Percentiles rank a stretch among this genome's conserved stretches.
phyloP scores from a whole-genome alignment of 768 basidiomycete genomes.

The Gyrodon lividus region DNA sequence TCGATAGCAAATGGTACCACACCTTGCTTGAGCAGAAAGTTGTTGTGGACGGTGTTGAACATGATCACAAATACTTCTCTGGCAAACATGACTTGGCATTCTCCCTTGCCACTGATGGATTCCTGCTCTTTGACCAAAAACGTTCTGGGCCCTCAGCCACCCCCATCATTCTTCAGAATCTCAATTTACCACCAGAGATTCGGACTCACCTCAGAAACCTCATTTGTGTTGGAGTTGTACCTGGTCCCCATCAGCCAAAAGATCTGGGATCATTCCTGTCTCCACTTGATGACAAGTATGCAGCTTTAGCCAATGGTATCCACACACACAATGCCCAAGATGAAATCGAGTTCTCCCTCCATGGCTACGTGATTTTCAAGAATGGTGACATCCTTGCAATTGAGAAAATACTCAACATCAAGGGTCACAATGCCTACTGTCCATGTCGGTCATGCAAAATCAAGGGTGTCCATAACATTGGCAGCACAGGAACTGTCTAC shows the following conservation, averaged over 20 bases:
- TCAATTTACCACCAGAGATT: slow-evolving; percentile 42
- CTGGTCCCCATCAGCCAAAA: slow-evolving; percentile 43
- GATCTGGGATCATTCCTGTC: slow-evolving; percentile 39
- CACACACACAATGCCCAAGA: slow-evolving; percentile 31
- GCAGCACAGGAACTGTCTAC: not conserved
- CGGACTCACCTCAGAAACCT: slow-evolving; percentile 36
- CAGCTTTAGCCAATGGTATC: slow-evolving; percentile 37
- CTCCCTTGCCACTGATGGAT: slow-evolving; percentile 43
- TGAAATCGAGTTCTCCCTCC: slow-evolving; percentile 18
- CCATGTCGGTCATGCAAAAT: slow-evolving; percentile 36
- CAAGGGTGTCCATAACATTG: not conserved
- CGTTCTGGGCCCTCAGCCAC: slow-evolving; percentile 33
- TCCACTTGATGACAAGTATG: slow-evolving; percentile 37
- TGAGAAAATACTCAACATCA: slow-evolving; percentile 30
- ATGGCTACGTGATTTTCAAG: slow-evolving; percentile 15
- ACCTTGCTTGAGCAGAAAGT: slow-evolving; percentile 23
- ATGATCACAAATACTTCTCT: slow-evolving; percentile 35
- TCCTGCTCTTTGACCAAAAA: slow-evolving; percentile 36
- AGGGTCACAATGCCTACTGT: slow-evolving; percentile 35
- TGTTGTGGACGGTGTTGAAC: slow-evolving; percentile 23
- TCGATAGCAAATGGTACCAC: slow-evolving; percentile 35
- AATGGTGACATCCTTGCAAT: slow-evolving; percentile 37
- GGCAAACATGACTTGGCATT: slow-evolving; percentile 42
- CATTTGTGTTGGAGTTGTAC: slow-evolving; percentile 43
- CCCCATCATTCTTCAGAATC: slow-evolving; percentile 42